phyloP scores from a whole-genome alignment of 768 basidiomycete genomes.

The Cantharellus cinnabarinus region DNA sequence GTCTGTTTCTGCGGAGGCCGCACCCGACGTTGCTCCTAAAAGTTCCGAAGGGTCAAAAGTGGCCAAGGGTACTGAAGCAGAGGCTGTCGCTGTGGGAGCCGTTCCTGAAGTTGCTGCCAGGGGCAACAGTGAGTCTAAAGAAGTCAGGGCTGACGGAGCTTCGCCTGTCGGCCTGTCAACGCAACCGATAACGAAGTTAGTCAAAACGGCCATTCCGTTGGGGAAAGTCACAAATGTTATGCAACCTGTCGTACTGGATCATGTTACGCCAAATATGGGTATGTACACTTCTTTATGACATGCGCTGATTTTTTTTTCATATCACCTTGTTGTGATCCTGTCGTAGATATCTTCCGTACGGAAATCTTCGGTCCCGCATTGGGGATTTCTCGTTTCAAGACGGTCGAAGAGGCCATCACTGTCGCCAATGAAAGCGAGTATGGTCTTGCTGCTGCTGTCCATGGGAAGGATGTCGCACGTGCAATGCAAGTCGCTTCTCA shows the following conservation, averaged over 20 bases:
- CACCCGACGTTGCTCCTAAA: too few relatives aligned
- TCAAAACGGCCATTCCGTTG: background rate
- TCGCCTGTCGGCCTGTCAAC: background rate
- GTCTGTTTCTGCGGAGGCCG: too few relatives aligned
- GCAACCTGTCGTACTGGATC: background rate
- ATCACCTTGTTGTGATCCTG: background rate
- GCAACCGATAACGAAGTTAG: too few relatives aligned
- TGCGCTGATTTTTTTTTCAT: conserved; percentile 2
- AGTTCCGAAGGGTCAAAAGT: too few relatives aligned
- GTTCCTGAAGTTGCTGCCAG: conserved; percentile 48
- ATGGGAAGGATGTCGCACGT: conserved; percentile 10
- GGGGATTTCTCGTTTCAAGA: conserved; percentile 6
- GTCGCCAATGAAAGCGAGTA: conserved; percentile 18
- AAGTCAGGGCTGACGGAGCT: conserved; percentile 29
- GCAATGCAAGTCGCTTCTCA: conserved; percentile 12
- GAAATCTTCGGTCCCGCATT: conserved; percentile 1
- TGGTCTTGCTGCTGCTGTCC: conserved; percentile 18
- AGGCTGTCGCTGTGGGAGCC: too few relatives aligned
- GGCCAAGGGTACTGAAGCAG: too few relatives aligned
- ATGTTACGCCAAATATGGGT: conserved; percentile 16
- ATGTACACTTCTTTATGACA: conserved; percentile 4
- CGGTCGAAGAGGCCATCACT: conserved; percentile 13
- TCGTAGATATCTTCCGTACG: background rate
- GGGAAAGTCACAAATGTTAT: background rate
- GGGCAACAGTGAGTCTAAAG: conserved; percentile 82